A percentile compares a stretch with the other conserved stretches of the same genome.
phyloP scores from a whole-genome alignment of 2,329 filamentous ascomycete species.

The Aspergillus aculeatinus region DNA sequence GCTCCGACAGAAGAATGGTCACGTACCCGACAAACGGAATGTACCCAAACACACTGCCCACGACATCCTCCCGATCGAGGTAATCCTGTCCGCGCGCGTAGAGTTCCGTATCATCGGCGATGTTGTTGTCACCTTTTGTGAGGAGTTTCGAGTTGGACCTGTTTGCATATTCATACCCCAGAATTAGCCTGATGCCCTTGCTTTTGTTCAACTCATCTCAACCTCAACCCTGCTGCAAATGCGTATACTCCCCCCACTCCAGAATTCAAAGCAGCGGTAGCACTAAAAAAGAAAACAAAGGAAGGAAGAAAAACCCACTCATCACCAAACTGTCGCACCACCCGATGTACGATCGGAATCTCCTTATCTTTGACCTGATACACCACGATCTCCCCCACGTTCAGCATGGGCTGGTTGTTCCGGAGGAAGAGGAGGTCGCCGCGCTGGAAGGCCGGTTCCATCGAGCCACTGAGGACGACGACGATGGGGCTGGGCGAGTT shows the following conservation, averaged over 20 bases:
- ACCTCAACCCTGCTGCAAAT: neutral
- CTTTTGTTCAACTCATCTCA: too few relatives aligned
- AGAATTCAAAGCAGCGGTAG: too few relatives aligned
- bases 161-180: neutral
- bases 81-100: slow-evolving; percentile 87
- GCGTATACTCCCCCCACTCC: too few relatives aligned
- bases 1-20: slow-evolving; percentile 90
- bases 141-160: slow-evolving; percentile 60
- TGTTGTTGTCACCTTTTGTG: slow-evolving; percentile 97
- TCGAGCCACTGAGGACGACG: slow-evolving; percentile 61
- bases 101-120: slow-evolving; percentile 85
- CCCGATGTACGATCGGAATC: slow-evolving; percentile 93
- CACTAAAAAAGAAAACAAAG: too few relatives aligned
- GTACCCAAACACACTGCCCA: slow-evolving; percentile 88
- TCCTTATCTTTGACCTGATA: slow-evolving; percentile 90
- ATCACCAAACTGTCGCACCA: slow-evolving; percentile 68
- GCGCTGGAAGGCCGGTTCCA: slow-evolving; percentile 67
- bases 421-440: slow-evolving; percentile 65
- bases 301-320: slow-evolving; percentile 22
- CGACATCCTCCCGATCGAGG: slow-evolving; percentile 79
- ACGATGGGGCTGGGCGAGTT: slow-evolving; percentile 71
- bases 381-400: slow-evolving; percentile 71
- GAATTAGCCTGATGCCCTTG: neutral
- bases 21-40: slow-evolving; percentile 96
- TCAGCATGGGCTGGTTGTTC: slow-evolving; percentile 61